Percentiles rank a stretch among this genome's conserved stretches.
These are phyloP conservation scores for Triticum timopheevii DNA, from an alignment of 176 grass and related monocot species.

Conservation along the genomic window DNA sequence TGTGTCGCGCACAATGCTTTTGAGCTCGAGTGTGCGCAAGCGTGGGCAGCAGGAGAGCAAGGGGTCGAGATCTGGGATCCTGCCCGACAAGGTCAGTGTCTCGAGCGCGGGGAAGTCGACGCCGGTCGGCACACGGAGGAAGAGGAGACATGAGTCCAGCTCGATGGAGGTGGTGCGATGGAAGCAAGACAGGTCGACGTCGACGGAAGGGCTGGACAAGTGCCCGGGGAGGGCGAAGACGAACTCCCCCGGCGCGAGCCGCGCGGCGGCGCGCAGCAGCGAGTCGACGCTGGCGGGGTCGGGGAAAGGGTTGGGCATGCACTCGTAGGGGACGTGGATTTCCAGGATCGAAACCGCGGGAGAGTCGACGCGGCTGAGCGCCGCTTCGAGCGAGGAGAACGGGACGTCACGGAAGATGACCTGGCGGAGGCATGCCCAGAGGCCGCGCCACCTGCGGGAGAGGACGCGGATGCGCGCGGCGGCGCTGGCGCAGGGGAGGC, in stretches of 20 bases:
- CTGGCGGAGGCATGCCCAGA: neutral
- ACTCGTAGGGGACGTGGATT: neutral
- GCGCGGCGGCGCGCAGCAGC: neutral
- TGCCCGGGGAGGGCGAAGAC: neutral
- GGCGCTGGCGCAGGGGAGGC: no score
- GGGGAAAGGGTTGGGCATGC: no score
- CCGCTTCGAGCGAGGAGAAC: neutral
- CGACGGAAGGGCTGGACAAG: neutral
- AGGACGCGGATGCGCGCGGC: no score
- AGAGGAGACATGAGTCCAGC: neutral
- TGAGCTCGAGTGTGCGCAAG: neutral
- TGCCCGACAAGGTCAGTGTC: neutral
- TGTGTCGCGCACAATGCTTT: no score
- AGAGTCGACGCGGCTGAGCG: neutral
- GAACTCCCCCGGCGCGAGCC: neutral
- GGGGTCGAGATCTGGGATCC: neutral
- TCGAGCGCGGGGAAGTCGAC: neutral
- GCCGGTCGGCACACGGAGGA: neutral
- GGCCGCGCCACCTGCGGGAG: no score
- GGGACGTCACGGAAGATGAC: neutral
- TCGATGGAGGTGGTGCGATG: neutral
- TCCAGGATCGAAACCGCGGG: neutral
- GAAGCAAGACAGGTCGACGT: neutral
- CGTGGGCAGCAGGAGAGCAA: neutral
- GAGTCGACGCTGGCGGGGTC: neutral